Evolutionary conservation across 768 basidiomycete genomes (phyloP), one percentile per base, ranked within the genome.

Genomic region (Tricholoma sp.): DNA sequence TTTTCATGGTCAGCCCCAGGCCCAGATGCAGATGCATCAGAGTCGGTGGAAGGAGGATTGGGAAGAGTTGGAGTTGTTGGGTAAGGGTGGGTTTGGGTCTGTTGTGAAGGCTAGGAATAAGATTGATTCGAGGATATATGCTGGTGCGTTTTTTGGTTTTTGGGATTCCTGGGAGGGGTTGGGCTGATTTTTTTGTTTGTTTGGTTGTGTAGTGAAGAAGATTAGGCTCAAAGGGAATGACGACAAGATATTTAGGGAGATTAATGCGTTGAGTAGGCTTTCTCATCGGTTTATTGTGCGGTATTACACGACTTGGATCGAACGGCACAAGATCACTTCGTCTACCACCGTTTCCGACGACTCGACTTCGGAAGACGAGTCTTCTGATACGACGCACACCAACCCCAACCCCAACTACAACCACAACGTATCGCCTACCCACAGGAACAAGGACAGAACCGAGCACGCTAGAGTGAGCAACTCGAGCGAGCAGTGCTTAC

Each of bases 21-120:
- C 46, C 5, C 47, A 49, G 27, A 5, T 27, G 7, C 68, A 79
- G 24, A 76, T 81, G 29, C 83, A 85, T 14, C 69, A 79, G 2
- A 94, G 92, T 64, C 74, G 94, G 57, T 98, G 93, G 84, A 89
- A 91, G 64, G 88, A 91, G 54, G 94, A 98, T 63, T 98, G 91
- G 85, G 92, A 95, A 65, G 94, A 96, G 67, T 73, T 97, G 8
- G 94, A 96, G 66, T 76, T 93, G 31, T 66, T 96, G 65, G 94
- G 94, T 0, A 88, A 88, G 66, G 94, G 94, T 0, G 92, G 83
- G 0, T 96, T 93, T 69, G 94, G 94, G 0, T 90, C 91, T n/a
- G 94, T 97, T 0, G 93, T 97, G 29, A 97, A 97, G 68, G 94
- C 94, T 2, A 79, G 87, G 47, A 94, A 96, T 65, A 90, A 85